phyloP scores from a whole-genome alignment of 1,284 basidiomycete species.

The Polyporus tsugae region DNA sequence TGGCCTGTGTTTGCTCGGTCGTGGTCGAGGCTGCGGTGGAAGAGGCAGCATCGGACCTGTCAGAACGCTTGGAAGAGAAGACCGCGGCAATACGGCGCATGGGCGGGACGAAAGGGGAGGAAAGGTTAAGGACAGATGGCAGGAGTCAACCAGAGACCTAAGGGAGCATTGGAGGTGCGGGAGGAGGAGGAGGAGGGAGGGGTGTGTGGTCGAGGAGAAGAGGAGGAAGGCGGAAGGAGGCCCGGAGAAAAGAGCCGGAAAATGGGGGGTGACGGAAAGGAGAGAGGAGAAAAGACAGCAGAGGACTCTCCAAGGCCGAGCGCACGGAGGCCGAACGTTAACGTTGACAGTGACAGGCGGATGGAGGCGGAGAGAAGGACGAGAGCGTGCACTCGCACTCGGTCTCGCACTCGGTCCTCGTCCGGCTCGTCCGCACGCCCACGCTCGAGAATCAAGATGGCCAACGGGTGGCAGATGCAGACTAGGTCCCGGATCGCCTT shows the following conservation, averaged over 20 bases:
- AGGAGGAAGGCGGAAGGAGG: conserved; percentile 7
- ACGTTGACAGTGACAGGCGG: conserved; percentile 14
- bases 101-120: conserved; percentile 20
- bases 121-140: conserved; percentile 4
- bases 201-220: background rate
- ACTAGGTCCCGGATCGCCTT: background rate
- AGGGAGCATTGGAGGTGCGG: conserved; percentile 28
- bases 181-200: conserved; percentile 5
- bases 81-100: conserved; percentile 65
- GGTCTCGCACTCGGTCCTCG: background rate
- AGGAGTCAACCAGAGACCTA: conserved; percentile 27
- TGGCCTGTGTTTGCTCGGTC: conserved; percentile 20
- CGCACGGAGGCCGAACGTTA: conserved; percentile 7
- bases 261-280: conserved; percentile 17
- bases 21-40: conserved; percentile 33
- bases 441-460: conserved; percentile 4
- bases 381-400: background rate
- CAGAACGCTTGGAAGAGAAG: conserved; percentile 59
- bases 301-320: background rate
- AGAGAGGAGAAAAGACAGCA: conserved; percentile 17
- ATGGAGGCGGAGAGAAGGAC: conserved; percentile 25
- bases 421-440: conserved; percentile 3
- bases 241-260: conserved; percentile 9
- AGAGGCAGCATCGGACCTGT: conserved; percentile 51
- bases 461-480: background rate